Percentiles rank a stretch among this genome's conserved stretches.
These are phyloP conservation scores for Takashimella koratensis DNA, from an alignment of 1,284 basidiomycete species.

Conservation along the genomic window DNA sequence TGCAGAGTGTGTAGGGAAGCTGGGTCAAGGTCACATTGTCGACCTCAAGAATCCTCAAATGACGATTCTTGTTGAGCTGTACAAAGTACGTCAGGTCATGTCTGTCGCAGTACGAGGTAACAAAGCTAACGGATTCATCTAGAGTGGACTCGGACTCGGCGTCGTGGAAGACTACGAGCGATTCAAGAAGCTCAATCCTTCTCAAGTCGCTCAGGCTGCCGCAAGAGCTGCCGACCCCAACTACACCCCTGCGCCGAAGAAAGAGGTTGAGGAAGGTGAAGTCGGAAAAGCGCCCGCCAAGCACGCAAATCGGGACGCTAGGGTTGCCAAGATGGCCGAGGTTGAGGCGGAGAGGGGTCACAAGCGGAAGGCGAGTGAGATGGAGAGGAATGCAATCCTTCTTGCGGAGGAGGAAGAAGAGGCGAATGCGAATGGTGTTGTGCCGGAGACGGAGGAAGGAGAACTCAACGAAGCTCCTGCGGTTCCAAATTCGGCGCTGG, in stretches of 20 bases:
- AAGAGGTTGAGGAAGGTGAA: slow-evolving; percentile 12
- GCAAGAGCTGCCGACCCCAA: slow-evolving; percentile 9
- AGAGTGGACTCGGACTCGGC: slow-evolving; percentile 35
- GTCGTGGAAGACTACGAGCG: slow-evolving; percentile 36
- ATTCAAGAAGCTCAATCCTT: slow-evolving; percentile 38
- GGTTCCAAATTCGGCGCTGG: background rate
- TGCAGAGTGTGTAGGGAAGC: slow-evolving; percentile 32
- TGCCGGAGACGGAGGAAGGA: slow-evolving; percentile 57
- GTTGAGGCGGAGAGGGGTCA: background rate
- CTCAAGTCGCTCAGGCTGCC: slow-evolving; percentile 16
- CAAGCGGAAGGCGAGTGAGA: slow-evolving; percentile 10
- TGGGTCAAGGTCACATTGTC: slow-evolving; percentile 32
- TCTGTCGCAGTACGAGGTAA: background rate
- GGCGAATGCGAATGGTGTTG: slow-evolving; percentile 1
- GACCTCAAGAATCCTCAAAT: slow-evolving; percentile 38
- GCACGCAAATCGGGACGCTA: background rate
- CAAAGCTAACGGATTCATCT: background rate
- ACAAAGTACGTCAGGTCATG: slow-evolving; percentile 23
- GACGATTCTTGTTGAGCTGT: slow-evolving; percentile 38
- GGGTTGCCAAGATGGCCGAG: slow-evolving; percentile 3
- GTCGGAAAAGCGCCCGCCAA: background rate
- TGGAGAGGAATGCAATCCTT: slow-evolving; percentile 1
- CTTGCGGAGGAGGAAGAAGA: slow-evolving; percentile 5
- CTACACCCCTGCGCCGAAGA: background rate
- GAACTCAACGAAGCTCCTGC: slow-evolving; percentile 36